Conservation (phyloP, 495 filamentous ascomycete genomes). For the Hypomontagnella submonticulosa region DNA sequence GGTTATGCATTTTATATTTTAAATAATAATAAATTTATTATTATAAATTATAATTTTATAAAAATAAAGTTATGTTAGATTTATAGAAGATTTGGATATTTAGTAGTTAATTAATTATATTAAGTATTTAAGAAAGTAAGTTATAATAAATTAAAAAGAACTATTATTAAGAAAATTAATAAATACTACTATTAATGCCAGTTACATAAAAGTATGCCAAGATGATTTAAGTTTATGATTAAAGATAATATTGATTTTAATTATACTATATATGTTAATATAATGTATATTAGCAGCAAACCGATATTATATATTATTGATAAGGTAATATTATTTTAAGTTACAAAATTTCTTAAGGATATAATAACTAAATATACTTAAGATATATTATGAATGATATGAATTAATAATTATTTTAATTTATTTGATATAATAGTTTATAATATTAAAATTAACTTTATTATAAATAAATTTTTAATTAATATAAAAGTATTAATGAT, state of each 20-base stretch:
- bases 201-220: neutral
- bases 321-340: constrained; percentile 5
- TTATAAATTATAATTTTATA: constrained; percentile 5
- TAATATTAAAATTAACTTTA: neutral
- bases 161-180: constrained; percentile 9
- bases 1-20: neutral
- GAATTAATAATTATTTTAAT: neutral
- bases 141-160: neutral
- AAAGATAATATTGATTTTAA: too few species aligned
- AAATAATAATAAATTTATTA: neutral
- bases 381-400: constrained; percentile 6
- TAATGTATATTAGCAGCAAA: constrained; percentile 6
- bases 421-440: neutral
- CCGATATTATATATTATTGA: constrained; percentile 2
- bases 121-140: neutral
- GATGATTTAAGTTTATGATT: constrained; percentile 5
- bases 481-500: constrained; percentile 1
- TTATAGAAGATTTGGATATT: too few species aligned
- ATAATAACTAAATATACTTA: constrained; percentile 10
- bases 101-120: too few species aligned
- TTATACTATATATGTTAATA: neutral
- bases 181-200: constrained; percentile 8
- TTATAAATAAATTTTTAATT: neutral
- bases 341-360: neutral
- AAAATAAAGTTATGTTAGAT: constrained; percentile 2